A percentile compares a stretch with the other conserved stretches of the same genome.
Evolutionary conservation across 805 yeast species (phyloP).

Genomic region (Yamadazyma paraphyllophila): DNA sequence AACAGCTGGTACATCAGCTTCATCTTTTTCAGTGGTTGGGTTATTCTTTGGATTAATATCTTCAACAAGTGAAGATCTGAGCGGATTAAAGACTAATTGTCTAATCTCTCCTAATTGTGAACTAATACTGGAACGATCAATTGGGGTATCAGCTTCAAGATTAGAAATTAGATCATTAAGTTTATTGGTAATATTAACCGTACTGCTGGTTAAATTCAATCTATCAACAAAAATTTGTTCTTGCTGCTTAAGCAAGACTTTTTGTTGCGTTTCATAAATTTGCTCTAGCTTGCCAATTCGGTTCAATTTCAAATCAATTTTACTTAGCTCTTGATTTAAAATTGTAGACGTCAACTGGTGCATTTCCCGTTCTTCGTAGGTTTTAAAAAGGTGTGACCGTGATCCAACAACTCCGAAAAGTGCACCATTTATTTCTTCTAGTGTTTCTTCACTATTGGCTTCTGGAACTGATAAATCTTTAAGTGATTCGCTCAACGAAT

Average conservation of each 20-base stretch:
- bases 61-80: constrained; percentile 14
- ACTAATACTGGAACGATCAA: constrained; percentile 4
- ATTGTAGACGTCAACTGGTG: constrained; percentile 55
- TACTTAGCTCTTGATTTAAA: constrained; percentile 59
- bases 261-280: constrained; percentile 63
- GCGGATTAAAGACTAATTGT: constrained; percentile 33
- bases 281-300: constrained; percentile 62
- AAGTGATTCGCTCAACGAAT: constrained; percentile 3
- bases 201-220: constrained; percentile 60
- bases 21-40: constrained; percentile 11
- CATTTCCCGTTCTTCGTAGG: constrained; percentile 78
- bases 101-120: constrained; percentile 28
- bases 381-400: constrained; percentile 74
- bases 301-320: constrained; percentile 60
- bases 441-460: constrained; percentile 20
- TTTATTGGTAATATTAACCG: constrained; percentile 49
- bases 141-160: constrained; percentile 12
- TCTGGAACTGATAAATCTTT: constrained; percentile 8
- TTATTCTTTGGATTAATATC: constrained; percentile 7
- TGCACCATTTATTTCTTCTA: constrained; percentile 62
- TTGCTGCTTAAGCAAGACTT: constrained; percentile 57
- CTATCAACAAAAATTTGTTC: constrained; percentile 67
- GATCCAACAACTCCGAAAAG: constrained; percentile 78
- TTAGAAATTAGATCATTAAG: constrained; percentile 33
- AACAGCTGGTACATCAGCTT: constrained; percentile 10